These are phyloP conservation scores for Penicillium simplicissimum DNA, from an alignment of 495 filamentous ascomycete species.

Conservation along the genomic window DNA sequence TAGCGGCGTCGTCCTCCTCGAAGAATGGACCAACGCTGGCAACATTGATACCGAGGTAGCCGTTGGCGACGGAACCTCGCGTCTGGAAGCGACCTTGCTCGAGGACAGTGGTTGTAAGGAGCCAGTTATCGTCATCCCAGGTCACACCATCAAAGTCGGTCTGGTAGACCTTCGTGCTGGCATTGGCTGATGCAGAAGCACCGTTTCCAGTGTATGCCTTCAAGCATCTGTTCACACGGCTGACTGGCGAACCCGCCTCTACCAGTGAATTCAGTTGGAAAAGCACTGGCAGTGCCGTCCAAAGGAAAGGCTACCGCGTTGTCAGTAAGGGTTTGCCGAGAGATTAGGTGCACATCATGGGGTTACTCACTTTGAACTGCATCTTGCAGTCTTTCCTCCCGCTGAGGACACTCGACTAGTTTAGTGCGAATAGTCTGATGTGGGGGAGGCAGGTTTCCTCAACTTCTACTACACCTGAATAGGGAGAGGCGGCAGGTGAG, in stretches of 20 bases:
- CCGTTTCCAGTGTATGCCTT: slow-evolving; percentile 16
- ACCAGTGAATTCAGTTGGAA: slow-evolving; percentile 15
- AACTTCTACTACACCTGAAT: not conserved
- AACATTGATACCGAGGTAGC: slow-evolving; percentile 61
- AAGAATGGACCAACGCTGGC: slow-evolving; percentile 70
- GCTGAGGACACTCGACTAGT: not conserved
- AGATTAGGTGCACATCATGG: not conserved
- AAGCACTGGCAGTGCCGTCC: slow-evolving; percentile 23
- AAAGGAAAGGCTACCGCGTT: slow-evolving; percentile 4
- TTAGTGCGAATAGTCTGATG: not conserved
- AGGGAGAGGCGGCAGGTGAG: not conserved
- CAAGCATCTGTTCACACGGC: slow-evolving; percentile 11
- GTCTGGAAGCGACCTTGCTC: slow-evolving; percentile 64
- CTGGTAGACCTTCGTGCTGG: slow-evolving; percentile 40
- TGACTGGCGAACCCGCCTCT: not conserved
- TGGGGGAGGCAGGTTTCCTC: not conserved
- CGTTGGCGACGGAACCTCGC: slow-evolving; percentile 64
- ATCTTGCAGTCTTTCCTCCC: slow-evolving; percentile 18
- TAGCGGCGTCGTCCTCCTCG: slow-evolving; percentile 56
- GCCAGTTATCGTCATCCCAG: slow-evolving; percentile 68
- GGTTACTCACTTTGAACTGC: slow-evolving; percentile 23
- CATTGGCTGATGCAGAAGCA: slow-evolving; percentile 5
- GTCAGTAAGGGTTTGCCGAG: slow-evolving; percentile 7
- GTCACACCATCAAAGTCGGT: slow-evolving; percentile 53
- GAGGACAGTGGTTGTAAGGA: slow-evolving; percentile 53